Base-by-base conservation (phyloP, 306 rosid genomes). In the Phaseolus lunatus region DNA sequence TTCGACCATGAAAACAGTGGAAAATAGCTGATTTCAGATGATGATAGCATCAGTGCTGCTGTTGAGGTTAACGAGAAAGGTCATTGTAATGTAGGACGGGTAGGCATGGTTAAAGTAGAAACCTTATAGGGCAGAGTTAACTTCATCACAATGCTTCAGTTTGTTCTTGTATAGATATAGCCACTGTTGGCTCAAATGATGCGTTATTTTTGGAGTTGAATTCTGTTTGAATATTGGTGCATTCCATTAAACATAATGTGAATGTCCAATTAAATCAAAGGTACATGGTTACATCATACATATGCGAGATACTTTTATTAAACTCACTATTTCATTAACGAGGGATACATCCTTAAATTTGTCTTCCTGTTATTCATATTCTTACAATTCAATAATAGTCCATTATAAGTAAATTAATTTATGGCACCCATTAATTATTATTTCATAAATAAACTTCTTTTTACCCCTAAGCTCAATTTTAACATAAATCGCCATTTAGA, bases 11-110 rank as follows among this genome's bases (percentile, higher is more conserved):
- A 52, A 79, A 70, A 68, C 79, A 69, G 72, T 56, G 52, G 58
- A 24, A 89, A 84, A 70, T 84, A 72, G 81, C 39, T 79, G 22
- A 83, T 72, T 66, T 57, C 77, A 43, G 88, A 84, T 84, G 76
- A 65, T 41, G 82, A 74, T 64, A 57, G 56, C 49, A 18, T 72
- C 53, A 72, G 72, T 33, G 41, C 71, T 24, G 70, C 70, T 63
- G 72, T 57, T 70, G 84, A 91, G 76, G 82, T 39, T 70, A 61
- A 54, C 58, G 78, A 63, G 54, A 70, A 75, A 49, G 11, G 69
- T 16, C 73, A 16, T 22, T 66, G 57, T 52, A 39, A 39, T 41
- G 67, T 73, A 73, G 52, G 73, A 43, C 37, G 59, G 69, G 35
- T 37, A 67, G 69, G 44, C 27, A 72, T 53, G 70, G 54, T 69